Conservation (phyloP, 345 rosid species). For the Garcia nutans region DNA sequence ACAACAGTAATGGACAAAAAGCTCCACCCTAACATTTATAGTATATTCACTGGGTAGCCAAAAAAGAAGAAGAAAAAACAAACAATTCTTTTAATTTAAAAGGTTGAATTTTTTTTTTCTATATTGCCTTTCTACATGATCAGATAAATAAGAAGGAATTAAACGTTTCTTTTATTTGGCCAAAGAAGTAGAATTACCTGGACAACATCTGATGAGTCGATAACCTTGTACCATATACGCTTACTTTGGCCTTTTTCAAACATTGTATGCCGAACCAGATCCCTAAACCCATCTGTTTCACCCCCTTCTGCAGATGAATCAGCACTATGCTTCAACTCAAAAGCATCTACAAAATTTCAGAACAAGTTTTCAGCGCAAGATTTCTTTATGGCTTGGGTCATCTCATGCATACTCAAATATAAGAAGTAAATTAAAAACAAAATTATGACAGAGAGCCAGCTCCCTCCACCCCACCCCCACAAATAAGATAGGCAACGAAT, state of each 20-base stretch:
- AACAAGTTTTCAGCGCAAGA: background rate
- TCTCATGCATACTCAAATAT: background rate
- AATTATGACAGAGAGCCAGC: background rate
- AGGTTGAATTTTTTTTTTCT: background rate
- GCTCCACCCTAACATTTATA: background rate
- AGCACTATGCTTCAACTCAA: constrained; percentile 51
- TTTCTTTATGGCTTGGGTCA: background rate
- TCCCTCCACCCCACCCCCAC: background rate
- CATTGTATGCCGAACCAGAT: constrained; percentile 89
- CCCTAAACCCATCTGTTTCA: constrained; percentile 81
- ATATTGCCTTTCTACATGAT: background rate
- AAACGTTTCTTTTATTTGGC: background rate
- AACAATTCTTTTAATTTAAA: background rate
- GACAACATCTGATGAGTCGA: constrained; percentile 94
- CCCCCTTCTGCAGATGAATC: constrained; percentile 44
- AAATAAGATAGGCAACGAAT: background rate
- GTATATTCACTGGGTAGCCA: background rate
- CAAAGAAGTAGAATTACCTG: constrained; percentile 50
- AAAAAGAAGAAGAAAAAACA: background rate
- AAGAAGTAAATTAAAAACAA: background rate
- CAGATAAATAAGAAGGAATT: background rate
- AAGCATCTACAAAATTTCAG: constrained; percentile 50
- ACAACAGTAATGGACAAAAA: background rate
- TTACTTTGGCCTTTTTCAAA: constrained; percentile 99
- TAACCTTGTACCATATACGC: constrained; percentile 98